Evolutionary conservation across 2,329 filamentous ascomycete genomes (phyloP).

Genomic region (Leptographium lundbergii): DNA sequence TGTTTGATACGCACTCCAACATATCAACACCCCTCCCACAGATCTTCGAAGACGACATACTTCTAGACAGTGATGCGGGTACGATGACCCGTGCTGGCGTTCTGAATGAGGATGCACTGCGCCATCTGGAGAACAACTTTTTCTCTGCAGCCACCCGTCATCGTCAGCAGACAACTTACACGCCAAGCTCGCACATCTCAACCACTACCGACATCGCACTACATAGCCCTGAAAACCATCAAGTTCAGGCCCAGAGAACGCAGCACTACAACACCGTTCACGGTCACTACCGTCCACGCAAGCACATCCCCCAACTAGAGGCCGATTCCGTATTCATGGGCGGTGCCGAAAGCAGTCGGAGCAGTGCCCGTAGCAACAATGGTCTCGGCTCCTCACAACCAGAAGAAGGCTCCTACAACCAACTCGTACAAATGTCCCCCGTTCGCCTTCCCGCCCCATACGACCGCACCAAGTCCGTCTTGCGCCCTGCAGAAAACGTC

Average conservation of each 20-base stretch:
- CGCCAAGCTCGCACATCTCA: slow-evolving; percentile 7
- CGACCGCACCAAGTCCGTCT: background rate
- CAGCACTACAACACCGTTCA: background rate
- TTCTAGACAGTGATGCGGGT: background rate
- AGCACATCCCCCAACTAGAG: slow-evolving; percentile 1
- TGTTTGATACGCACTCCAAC: slow-evolving; percentile 5
- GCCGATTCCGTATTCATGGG: background rate
- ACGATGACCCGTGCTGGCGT: background rate
- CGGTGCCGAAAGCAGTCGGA: background rate
- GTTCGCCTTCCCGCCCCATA: background rate
- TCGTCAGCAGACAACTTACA: slow-evolving; percentile 5
- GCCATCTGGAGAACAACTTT: slow-evolving; percentile 14
- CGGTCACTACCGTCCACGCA: slow-evolving; percentile 9
- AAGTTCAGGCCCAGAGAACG: slow-evolving; percentile 11
- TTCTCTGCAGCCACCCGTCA: background rate
- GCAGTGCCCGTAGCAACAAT: background rate
- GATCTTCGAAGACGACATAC: slow-evolving; percentile 9
- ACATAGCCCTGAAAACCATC: slow-evolving; percentile 4
- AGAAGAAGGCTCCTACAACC: background rate
- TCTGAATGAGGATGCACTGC: slow-evolving; percentile 17
- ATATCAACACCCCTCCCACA: slow-evolving; percentile 10
- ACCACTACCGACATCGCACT: background rate
- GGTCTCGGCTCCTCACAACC: slow-evolving; percentile 1
- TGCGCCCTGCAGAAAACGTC: background rate
- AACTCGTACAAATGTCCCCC: too few relatives aligned